phyloP scores from a whole-genome alignment of 345 rosid genomes.

The Euphorbia pulcherrima region DNA sequence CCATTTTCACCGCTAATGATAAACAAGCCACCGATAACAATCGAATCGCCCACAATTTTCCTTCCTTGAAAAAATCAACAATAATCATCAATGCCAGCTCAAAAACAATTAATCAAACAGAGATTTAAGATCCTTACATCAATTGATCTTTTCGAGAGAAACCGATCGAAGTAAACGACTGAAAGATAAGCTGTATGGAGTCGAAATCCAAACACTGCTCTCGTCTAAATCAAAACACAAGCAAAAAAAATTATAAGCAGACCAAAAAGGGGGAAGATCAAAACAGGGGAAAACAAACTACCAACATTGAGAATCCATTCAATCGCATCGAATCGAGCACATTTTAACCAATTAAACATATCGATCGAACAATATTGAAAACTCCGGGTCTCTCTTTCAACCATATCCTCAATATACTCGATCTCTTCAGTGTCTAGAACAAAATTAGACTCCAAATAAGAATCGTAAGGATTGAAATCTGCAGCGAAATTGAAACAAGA shows the following conservation, averaged over 20 bases:
- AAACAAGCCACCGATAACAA: conserved; percentile 72
- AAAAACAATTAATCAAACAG: conserved; percentile 1
- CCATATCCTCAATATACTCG: conserved; percentile 36
- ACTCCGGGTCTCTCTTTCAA: conserved; percentile 31
- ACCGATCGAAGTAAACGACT: conserved; percentile 60
- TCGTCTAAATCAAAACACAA: conserved; percentile 39
- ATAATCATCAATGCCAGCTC: not conserved
- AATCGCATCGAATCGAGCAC: conserved; percentile 59
- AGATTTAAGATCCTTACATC: conserved; percentile 41
- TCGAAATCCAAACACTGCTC: conserved; percentile 60
- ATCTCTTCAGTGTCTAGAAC: conserved; percentile 32
- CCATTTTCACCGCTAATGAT: conserved; percentile 84
- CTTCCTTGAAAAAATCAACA: conserved; percentile 43
- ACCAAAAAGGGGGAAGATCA: not conserved
- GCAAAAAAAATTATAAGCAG: not conserved
- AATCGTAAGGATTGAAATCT: conserved; percentile 10
- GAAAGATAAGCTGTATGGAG: conserved; percentile 69
- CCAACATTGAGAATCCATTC: conserved; percentile 72
- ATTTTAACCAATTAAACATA: conserved; percentile 29
- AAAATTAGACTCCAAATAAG: conserved; percentile 7
- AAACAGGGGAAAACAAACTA: too few relatives aligned
- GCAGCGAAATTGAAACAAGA: conserved; percentile 27
- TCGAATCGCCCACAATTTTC: conserved; percentile 67
- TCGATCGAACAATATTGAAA: conserved; percentile 4
- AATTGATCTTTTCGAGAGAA: conserved; percentile 55